Conservation (phyloP, 805 yeast genomes). For the Lipomyces yamanashiensis region DNA sequence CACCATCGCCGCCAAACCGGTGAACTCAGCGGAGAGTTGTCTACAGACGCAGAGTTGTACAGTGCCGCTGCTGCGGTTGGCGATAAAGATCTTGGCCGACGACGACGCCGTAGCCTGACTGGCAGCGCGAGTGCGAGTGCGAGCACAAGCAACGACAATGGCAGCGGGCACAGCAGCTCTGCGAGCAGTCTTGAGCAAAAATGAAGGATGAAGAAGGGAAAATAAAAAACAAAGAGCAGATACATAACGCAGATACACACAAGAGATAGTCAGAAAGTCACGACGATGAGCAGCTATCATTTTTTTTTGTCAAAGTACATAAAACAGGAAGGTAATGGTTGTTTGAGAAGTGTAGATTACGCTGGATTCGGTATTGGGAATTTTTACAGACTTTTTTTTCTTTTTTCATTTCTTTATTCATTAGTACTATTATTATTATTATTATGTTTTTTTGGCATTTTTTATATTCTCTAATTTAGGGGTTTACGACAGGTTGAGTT, state of each 20-base stretch:
- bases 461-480: neutral
- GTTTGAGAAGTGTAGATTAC: too few relatives aligned
- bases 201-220: neutral
- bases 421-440: neutral
- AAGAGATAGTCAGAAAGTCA: too few relatives aligned
- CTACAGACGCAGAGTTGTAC: constrained; percentile 14
- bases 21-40: neutral
- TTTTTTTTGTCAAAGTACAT: too few relatives aligned
- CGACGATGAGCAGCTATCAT: too few relatives aligned
- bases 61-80: constrained; percentile 19
- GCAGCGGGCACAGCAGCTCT: constrained; percentile 33
- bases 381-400: neutral
- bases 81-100: constrained; percentile 9
- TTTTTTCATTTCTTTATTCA: neutral
- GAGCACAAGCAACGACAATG: constrained; percentile 30
- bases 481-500: neutral
- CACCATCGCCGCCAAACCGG: neutral
- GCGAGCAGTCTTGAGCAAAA: constrained; percentile 35
- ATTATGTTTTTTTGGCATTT: constrained; percentile 3
- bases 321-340: too few relatives aligned
- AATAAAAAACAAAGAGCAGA: too few relatives aligned
- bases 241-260: too few relatives aligned
- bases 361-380: too few relatives aligned
- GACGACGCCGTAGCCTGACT: constrained; percentile 25
- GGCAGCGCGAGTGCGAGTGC: constrained; percentile 35